Evolutionary conservation across 495 filamentous ascomycete species (phyloP), one percentile per base, ranked within the genome.

Genomic region (Penicillium lividum): DNA sequence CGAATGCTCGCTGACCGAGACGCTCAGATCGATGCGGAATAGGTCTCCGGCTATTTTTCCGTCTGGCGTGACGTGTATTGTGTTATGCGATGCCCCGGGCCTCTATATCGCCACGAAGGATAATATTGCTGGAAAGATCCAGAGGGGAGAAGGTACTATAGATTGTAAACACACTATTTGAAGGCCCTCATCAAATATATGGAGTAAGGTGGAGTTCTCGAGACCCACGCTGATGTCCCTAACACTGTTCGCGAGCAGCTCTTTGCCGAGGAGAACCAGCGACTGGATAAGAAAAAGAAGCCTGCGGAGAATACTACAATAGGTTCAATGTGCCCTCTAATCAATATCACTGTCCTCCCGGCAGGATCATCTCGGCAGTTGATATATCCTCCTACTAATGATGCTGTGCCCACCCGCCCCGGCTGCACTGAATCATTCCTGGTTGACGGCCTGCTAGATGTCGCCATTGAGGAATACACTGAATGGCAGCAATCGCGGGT

Each of bases 41-140:
- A 44, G 22, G 13, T 25, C 15, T 44, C 42, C 8, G 11, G 42
- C 13, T 15, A 44, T 3, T 9, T n/a, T 16, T 44, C 42, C 1
- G 13, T 44, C 22, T 44, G 42, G 42, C 42, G 42, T 11, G 42
- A 44, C 16, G 42, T 44, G 42, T 44, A 44, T 16, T 9, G 42
- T 34, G 10, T 34, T 34, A 34, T 34, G 31, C 31, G 58, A 53
- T 65, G 60, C 54, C 66, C 62, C 33, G 46, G 63, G 13, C 58
- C 58, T 36, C 60, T 47, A 61, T 68, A 31, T 58, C 60, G 58
- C 60, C 56, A 60, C 27, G 45, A 63, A 63, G 55, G 60, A 29
- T 53, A 61, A 54, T 64, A 66, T 50, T 61, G 56, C 57, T 65
- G 42, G 65, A 42, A 68, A 64, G 61, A 62, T 29, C 58, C 53